Base-by-base conservation (phyloP, 1,284 basidiomycete genomes). In the Rhodotorula sp. region DNA sequence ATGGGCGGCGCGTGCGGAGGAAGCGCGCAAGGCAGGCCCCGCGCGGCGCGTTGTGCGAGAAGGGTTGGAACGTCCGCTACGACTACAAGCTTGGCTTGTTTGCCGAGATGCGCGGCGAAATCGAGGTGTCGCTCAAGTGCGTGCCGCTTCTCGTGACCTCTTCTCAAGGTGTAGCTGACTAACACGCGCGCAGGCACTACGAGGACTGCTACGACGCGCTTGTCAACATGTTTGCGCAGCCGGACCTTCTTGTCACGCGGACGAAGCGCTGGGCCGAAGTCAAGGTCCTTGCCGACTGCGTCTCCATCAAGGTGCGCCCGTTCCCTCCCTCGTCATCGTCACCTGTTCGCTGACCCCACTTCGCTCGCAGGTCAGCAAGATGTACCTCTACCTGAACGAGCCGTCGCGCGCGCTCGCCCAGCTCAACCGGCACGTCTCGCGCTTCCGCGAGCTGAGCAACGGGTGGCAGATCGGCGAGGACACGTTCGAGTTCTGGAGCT, bases 231-330 rank as follows among this genome's bases (percentile, higher is more conserved):
- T 95, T 97, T 79, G 88, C 69, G 3, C 63, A 69, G 7, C 61
- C 61, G 6, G 88, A 88, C 0, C 90, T 91, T 66, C 81, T 97
- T 8, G 91, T 92, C 0, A 94, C 96, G 8, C 87, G 95, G 6
- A 97, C 95, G 0, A 98, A 98, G 81, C 86, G 96, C 41, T 98
- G 96, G 95, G 94, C 96, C 7, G 96, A 99, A 82, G 96, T 94
- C 2, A 97, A 97, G 80, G 96, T 98, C 3, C 85, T 99, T 4
- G 92, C 91, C 0, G 96, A 99, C 80, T 91, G 91, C 76, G 89
- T 96, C 69, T 91, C 89, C 70, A 84, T 95, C 78, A 93, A 94
- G 84, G 92, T 91, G 71, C 58, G 84, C 9, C 51, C 58, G 61
- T 48, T 58, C 32, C 21, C 25, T 61, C 57, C 59, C 61, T 68